phyloP scores from a whole-genome alignment of 2,329 filamentous ascomycete genomes.

The Xenosphaeropsis pyriputrescens region DNA sequence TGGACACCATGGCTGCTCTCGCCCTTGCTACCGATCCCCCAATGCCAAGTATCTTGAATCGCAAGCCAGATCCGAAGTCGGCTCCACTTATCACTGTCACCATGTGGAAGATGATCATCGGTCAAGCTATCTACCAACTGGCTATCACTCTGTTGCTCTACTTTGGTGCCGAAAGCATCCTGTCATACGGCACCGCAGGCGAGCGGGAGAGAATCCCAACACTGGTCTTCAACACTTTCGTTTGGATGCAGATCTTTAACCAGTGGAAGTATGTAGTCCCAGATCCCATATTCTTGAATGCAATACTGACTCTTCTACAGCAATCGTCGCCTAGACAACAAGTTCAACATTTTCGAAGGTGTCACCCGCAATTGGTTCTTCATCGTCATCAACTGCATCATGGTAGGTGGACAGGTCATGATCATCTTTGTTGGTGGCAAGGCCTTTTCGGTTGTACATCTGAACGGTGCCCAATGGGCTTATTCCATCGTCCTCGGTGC shows the following conservation, averaged over 20 bases:
- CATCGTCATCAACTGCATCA: conserved; percentile 68
- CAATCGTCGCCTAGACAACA: conserved; percentile 85
- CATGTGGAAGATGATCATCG: conserved; percentile 99
- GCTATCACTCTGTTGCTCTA: conserved; percentile 66
- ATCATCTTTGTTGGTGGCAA: conserved; percentile 77
- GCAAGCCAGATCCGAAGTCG: conserved; percentile 61
- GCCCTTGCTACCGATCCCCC: conserved; percentile 64
- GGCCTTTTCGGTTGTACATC: conserved; percentile 50
- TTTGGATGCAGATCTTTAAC: conserved; percentile 99
- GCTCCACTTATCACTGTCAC: conserved; percentile 68
- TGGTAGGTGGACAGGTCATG: conserved; percentile 78
- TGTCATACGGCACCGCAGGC: conserved; percentile 36
- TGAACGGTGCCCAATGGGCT: conserved; percentile 71
- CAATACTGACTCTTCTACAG: conserved; percentile 23
- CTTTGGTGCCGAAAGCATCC: conserved; percentile 51
- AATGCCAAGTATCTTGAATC: conserved; percentile 50
- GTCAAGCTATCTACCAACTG: conserved; percentile 82
- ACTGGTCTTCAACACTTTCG: conserved; percentile 93
- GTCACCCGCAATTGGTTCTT: conserved; percentile 80
- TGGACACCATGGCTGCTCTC: conserved; percentile 73
- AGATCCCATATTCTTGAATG: conserved; percentile 2
- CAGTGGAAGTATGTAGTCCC: conserved; percentile 65
- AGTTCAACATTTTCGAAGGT: conserved; percentile 90
- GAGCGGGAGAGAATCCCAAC: conserved; percentile 45
- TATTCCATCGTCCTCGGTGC: conserved; percentile 73